A percentile compares a stretch with the other conserved stretches of the same genome.
These are phyloP conservation scores for Calocera viscosa DNA, from an alignment of 768 basidiomycete genomes.

Conservation along the genomic window DNA sequence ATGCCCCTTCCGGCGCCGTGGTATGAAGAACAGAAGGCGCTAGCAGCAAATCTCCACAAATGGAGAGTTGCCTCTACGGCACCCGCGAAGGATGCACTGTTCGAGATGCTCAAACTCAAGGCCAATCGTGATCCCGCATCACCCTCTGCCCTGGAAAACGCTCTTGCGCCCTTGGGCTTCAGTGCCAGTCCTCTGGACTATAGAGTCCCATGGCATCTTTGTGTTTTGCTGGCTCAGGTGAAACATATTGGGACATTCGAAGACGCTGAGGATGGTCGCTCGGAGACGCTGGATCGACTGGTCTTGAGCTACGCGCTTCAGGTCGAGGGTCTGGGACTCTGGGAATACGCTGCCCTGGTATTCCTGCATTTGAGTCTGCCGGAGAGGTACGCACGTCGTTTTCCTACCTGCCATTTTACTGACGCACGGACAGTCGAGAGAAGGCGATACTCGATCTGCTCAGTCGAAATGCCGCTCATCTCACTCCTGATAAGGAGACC, in stretches of 20 bases:
- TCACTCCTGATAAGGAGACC: constrained; percentile 19
- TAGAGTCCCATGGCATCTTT: constrained; percentile 84
- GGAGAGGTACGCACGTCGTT: neutral
- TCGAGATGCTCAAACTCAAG: constrained; percentile 63
- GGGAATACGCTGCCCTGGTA: neutral
- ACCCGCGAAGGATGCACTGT: constrained; percentile 50
- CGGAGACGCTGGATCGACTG: constrained; percentile 75
- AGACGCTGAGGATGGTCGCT: constrained; percentile 75
- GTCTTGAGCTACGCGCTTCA: constrained; percentile 1
- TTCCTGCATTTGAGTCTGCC: neutral
- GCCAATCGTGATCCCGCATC: constrained; percentile 55
- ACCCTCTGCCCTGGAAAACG: constrained; percentile 33
- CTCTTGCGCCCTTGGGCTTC: constrained; percentile 62
- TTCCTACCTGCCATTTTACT: constrained; percentile 5
- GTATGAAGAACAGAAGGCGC: constrained; percentile 32
- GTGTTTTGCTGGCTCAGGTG: constrained; percentile 71
- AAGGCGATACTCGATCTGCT: constrained; percentile 74
- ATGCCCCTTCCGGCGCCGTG: constrained; percentile 37
- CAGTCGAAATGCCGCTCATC: constrained; percentile 34
- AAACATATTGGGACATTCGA: constrained; percentile 70
- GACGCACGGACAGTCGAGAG: constrained; percentile 46
- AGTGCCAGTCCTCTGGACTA: constrained; percentile 64
- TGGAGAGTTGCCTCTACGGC: constrained; percentile 16
- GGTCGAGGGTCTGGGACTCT: neutral
- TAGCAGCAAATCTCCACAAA: constrained; percentile 8